These are phyloP conservation scores for Protea cynaroides DNA, from an alignment of 164 flowering plant species.

Conservation along the genomic window DNA sequence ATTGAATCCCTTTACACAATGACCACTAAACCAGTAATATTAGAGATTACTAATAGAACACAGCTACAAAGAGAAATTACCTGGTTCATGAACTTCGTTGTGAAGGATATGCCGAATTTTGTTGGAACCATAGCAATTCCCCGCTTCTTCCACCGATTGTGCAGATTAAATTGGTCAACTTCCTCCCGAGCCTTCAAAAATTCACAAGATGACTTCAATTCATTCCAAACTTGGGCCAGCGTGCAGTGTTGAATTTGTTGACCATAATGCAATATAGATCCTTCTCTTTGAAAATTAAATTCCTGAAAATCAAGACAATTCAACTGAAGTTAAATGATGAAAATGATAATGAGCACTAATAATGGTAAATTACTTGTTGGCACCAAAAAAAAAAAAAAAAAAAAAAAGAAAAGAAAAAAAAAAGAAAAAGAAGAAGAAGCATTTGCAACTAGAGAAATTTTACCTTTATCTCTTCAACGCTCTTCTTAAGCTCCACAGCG, in stretches of 20 bases:
- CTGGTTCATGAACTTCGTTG: conserved; percentile 90
- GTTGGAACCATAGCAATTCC: conserved; percentile 94
- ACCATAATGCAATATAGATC: conserved; percentile 73
- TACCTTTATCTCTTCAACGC: conserved; percentile 86
- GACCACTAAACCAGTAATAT: not conserved
- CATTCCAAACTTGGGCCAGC: conserved; percentile 60
- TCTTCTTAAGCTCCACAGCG: conserved; percentile 66
- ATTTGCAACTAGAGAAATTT: conserved; percentile 5
- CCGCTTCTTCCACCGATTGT: conserved; percentile 92
- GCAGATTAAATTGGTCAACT: conserved; percentile 59
- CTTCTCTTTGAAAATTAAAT: conserved; percentile 83
- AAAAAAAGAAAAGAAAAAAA: no score
- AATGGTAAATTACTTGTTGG: not conserved
- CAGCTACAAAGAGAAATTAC: conserved; percentile 27
- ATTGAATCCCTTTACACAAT: not conserved
- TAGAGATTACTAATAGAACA: not conserved
- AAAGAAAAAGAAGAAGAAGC: no score
- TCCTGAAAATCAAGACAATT: conserved; percentile 41
- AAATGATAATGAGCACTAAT: not conserved
- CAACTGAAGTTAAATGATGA: not conserved
- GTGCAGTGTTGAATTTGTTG: conserved; percentile 69
- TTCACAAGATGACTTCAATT: conserved; percentile 63
- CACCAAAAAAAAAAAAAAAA: not conserved
- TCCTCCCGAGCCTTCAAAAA: conserved; percentile 48
- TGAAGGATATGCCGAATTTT: conserved; percentile 91